Percentiles rank a stretch among this genome's conserved stretches.
Evolutionary conservation across 2,329 filamentous ascomycete genomes (phyloP).

Genomic region (Neofusicoccum parvum): DNA sequence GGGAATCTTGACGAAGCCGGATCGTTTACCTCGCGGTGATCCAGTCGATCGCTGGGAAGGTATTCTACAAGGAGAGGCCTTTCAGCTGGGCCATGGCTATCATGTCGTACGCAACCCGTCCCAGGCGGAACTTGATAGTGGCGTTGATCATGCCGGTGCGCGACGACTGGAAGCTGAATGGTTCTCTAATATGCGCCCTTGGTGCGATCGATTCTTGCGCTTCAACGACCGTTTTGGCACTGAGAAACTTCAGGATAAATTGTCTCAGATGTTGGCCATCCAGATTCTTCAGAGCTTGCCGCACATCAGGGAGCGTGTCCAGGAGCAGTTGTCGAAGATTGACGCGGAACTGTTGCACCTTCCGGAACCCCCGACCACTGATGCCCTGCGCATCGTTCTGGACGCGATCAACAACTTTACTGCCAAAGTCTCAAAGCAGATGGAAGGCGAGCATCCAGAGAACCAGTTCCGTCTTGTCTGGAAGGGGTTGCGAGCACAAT

Average conservation of each 20-base stretch:
- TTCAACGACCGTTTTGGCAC: slow-evolving; percentile 57
- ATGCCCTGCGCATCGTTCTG: slow-evolving; percentile 67
- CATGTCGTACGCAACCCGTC: slow-evolving; percentile 71
- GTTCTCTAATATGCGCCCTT: slow-evolving; percentile 50
- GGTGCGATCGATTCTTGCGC: slow-evolving; percentile 44
- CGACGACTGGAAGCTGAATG: slow-evolving; percentile 53
- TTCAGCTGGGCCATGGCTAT: slow-evolving; percentile 71
- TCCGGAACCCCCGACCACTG: slow-evolving; percentile 65
- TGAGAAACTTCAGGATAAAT: slow-evolving; percentile 47
- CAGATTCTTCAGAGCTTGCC: slow-evolving; percentile 49
- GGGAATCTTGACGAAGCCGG: slow-evolving; percentile 82
- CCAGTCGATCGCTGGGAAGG: slow-evolving; percentile 61
- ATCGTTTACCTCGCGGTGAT: slow-evolving; percentile 62
- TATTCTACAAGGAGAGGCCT: slow-evolving; percentile 65
- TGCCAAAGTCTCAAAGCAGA: slow-evolving; percentile 53
- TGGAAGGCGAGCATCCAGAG: slow-evolving; percentile 52
- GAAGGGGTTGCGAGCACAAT: slow-evolving; percentile 51
- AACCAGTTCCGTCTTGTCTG: slow-evolving; percentile 49
- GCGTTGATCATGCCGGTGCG: slow-evolving; percentile 50
- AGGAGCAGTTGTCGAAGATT: slow-evolving; percentile 53
- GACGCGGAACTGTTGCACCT: slow-evolving; percentile 58
- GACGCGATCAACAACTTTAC: slow-evolving; percentile 62
- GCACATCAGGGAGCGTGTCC: slow-evolving; percentile 47
- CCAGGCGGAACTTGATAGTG: slow-evolving; percentile 51
- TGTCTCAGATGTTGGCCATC: slow-evolving; percentile 53